Evolutionary conservation across 2,329 filamentous ascomycete genomes (phyloP), one percentile per base, ranked within the genome.

Genomic region (Alternaria novae-zelandiae): DNA sequence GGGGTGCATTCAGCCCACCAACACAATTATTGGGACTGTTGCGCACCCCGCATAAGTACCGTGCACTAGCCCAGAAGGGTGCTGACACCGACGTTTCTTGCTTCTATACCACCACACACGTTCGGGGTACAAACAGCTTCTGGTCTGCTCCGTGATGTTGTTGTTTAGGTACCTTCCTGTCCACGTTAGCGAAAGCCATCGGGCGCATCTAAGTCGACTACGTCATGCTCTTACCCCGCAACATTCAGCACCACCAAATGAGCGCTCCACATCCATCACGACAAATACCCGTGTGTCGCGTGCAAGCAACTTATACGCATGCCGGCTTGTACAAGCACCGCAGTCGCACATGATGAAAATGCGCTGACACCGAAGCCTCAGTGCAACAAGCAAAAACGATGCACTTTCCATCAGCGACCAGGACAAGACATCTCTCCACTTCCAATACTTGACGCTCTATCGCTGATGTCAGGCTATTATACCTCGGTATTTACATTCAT

Each of bases 21-120:
- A 26, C 36, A 26, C 46, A 28, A 45, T 46, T 66, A 64, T 65
- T 65, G 65, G 60, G 55, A 59, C 67, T 65, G 61, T 56, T 32
- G 20, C 32, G 58, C 67, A 60, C 30, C 63, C 67, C 64, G 63
- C 69, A 68, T 63, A 55, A 62, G 57, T 28, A 47, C 49, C 28
- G 32, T 17, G 45, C 9, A 49, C 66, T 65, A 64, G 51, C 61
- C 54, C 12, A 30, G 28, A 58, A 32, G 17, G 50, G 65, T 4
- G 21, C 32, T 54, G 55, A 62, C 50, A 61, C 69, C 69, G 65
- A 56, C 30, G 9, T 21, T 57, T 50, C 51, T 57, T 30, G 15
- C 26, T 57, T 54, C 51, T 53, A 55, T 60, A 53, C 36, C 60
- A 53, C 20, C 30, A 53, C 30, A 53, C 0, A 0, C 2, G 28